A percentile compares a stretch with the other conserved stretches of the same genome.
Evolutionary conservation across 257 asterid genomes (phyloP).

Genomic region (Gentiana macrophylla): DNA sequence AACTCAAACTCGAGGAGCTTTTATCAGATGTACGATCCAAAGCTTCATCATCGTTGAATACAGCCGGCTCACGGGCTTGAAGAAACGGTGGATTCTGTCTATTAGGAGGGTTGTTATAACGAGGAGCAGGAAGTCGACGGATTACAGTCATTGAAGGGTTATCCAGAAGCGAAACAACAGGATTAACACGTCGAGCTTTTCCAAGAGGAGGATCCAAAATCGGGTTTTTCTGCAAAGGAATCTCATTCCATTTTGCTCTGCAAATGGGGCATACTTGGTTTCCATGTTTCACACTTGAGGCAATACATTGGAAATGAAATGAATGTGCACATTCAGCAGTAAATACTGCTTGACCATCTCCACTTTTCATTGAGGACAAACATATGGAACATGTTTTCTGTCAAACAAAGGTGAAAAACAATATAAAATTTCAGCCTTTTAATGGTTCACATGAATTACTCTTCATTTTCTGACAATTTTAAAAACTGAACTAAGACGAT

Average conservation of each 20-base stretch:
- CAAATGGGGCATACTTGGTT: slow-evolving; percentile 90
- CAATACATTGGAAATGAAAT: slow-evolving; percentile 1
- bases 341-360: too few relatives aligned
- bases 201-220: slow-evolving; percentile 36
- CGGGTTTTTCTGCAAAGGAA: slow-evolving; percentile 59
- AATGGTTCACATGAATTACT: neutral
- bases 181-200: slow-evolving; percentile 36
- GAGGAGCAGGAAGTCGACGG: slow-evolving; percentile 55
- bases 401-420: slow-evolving; percentile 6
- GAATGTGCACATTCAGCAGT: too few relatives aligned
- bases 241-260: slow-evolving; percentile 85
- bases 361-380: too few relatives aligned
- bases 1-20: slow-evolving; percentile 17
- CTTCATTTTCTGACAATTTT: too few relatives aligned
- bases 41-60: slow-evolving; percentile 79
- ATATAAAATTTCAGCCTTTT: slow-evolving; percentile 3
- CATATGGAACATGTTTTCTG: slow-evolving; percentile 9
- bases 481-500: too few relatives aligned
- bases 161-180: slow-evolving; percentile 25
- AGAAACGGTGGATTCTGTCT: slow-evolving; percentile 29
- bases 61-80: slow-evolving; percentile 72
- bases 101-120: slow-evolving; percentile 32
- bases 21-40: slow-evolving; percentile 37
- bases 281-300: slow-evolving; percentile 90
- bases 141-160: slow-evolving; percentile 48